Evolutionary conservation across 306 rosid genomes (phyloP).

Genomic region (Astragalus membranaceus): DNA sequence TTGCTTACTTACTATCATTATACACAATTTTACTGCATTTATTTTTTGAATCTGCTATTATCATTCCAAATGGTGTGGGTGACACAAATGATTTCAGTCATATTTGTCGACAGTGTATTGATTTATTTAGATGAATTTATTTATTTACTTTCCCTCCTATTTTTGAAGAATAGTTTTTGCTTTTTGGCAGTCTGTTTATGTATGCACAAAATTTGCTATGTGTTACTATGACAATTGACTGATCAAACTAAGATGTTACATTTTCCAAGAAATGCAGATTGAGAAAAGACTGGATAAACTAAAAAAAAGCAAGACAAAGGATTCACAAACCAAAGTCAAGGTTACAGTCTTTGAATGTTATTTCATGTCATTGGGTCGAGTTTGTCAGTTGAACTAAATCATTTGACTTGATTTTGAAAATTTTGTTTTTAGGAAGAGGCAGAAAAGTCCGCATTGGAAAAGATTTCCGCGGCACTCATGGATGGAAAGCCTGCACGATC

Average conservation of each 20-base stretch:
- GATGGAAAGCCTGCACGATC: slow-evolving; percentile 97
- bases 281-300: slow-evolving; percentile 90
- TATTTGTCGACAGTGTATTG: slow-evolving; percentile 11
- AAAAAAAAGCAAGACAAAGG: slow-evolving; percentile 79
- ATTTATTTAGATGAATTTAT: no score
- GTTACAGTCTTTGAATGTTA: slow-evolving; percentile 29
- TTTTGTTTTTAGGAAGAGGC: slow-evolving; percentile 72
- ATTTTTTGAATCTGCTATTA: slow-evolving; percentile 1
- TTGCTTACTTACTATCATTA: slow-evolving; percentile 25
- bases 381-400: not conserved
- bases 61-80: not conserved
- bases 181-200: not conserved
- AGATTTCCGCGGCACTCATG: slow-evolving; percentile 66
- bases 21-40: slow-evolving; percentile 4
- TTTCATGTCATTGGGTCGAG: not conserved
- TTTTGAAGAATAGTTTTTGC: not conserved
- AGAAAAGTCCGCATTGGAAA: slow-evolving; percentile 80
- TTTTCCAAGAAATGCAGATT: slow-evolving; percentile 78
- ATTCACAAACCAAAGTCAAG: slow-evolving; percentile 81
- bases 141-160: slow-evolving; percentile 8
- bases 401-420: not conserved
- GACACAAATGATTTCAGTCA: not conserved
- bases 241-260: slow-evolving; percentile 45
- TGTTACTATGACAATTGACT: slow-evolving; percentile 24
- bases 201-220: not conserved